These are phyloP conservation scores for Calonectria hongkongensis DNA, from an alignment of 2,329 filamentous ascomycete species.

Conservation along the genomic window DNA sequence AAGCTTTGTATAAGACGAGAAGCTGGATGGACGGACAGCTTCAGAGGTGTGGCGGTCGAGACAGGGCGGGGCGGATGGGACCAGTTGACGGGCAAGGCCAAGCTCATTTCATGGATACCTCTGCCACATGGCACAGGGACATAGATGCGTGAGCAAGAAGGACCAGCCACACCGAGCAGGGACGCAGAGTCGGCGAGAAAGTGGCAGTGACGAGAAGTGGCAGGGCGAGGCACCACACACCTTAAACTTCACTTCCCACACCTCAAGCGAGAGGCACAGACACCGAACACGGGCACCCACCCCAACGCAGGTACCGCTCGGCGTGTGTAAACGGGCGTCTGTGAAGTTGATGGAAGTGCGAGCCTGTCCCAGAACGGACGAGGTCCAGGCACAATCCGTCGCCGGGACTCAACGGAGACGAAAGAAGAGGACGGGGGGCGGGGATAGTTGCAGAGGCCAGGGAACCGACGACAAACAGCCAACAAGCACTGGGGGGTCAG, in stretches of 20 bases:
- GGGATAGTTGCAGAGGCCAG: constrained; percentile 41
- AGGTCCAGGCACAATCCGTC: constrained; percentile 24
- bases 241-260: constrained; percentile 33
- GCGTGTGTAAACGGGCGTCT: constrained; percentile 37
- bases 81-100: constrained; percentile 64
- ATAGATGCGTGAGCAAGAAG: constrained; percentile 57
- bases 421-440: constrained; percentile 30
- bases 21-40: constrained; percentile 70
- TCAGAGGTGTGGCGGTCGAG: constrained; percentile 62
- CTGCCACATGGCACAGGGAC: constrained; percentile 56
- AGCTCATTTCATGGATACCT: constrained; percentile 65
- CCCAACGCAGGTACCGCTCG: constrained; percentile 41
- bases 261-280: constrained; percentile 38
- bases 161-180: constrained; percentile 61
- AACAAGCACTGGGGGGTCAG: constrained; percentile 35
- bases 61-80: constrained; percentile 64
- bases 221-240: constrained; percentile 35
- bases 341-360: constrained; percentile 25
- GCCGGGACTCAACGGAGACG: constrained; percentile 27
- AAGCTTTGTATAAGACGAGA: constrained; percentile 54
- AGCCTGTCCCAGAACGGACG: constrained; percentile 37
- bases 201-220: constrained; percentile 38
- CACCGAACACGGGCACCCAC: constrained; percentile 40
- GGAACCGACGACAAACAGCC: constrained; percentile 46
- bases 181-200: constrained; percentile 46